Conservation (phyloP, 176 grass and related monocot genomes). For the Aegilops bicornis region DNA sequence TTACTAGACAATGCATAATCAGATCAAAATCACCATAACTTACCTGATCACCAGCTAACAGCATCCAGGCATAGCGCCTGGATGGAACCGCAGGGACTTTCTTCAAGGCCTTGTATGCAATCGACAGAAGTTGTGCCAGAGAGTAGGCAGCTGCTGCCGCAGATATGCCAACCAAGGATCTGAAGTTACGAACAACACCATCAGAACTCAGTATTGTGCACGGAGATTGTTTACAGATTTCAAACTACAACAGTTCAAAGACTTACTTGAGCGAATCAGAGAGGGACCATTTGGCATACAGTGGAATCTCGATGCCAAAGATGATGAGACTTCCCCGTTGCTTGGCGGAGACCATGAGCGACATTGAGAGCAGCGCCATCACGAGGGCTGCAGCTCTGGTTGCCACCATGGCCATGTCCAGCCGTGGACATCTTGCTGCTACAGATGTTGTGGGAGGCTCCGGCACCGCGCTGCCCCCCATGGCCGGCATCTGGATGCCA, state of each 20-base stretch:
- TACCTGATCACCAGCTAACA: conserved; percentile 85
- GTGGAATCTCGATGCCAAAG: conserved; percentile 64
- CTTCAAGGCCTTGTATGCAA: conserved; percentile 52
- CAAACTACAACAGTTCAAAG: neutral
- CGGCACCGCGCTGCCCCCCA: conserved; percentile 21
- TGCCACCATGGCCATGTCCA: conserved; percentile 40
- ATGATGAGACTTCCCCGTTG: conserved; percentile 59
- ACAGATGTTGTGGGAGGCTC: conserved; percentile 1
- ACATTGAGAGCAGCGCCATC: conserved; percentile 51
- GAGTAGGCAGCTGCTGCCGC: conserved; percentile 61
- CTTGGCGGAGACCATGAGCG: conserved; percentile 65
- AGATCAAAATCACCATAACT: conserved; percentile 22
- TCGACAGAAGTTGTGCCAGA: conserved; percentile 60
- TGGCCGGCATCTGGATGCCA: conserved; percentile 59
- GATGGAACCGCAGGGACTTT: conserved; percentile 41
- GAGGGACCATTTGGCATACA: conserved; percentile 88
- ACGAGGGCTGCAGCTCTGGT: conserved; percentile 41
- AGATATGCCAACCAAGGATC: conserved; percentile 74
- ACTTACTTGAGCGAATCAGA: conserved; percentile 78
- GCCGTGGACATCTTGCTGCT: conserved; percentile 27
- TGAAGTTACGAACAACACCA: conserved; percentile 25
- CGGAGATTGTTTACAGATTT: conserved; percentile 10
- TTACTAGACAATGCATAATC: neutral
- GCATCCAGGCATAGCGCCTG: conserved; percentile 58
- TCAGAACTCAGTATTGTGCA: conserved; percentile 3